A percentile compares a stretch with the other conserved stretches of the same genome.
These are phyloP conservation scores for Cercophora newfieldiana DNA, from an alignment of 495 filamentous ascomycete species.

Conservation along the genomic window DNA sequence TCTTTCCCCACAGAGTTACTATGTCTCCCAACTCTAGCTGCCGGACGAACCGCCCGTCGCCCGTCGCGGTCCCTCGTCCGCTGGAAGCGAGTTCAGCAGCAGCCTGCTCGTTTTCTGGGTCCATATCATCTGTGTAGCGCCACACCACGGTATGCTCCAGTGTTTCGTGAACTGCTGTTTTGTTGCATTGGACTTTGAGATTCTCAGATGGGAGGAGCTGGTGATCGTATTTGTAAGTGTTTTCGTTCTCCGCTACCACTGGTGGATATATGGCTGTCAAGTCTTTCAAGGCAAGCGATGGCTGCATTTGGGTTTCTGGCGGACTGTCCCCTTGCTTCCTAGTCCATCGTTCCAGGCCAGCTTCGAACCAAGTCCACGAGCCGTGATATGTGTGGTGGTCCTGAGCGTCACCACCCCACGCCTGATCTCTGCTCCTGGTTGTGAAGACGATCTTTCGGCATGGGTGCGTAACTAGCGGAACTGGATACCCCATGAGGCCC, in stretches of 20 bases:
- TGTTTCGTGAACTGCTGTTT: constrained; percentile 31
- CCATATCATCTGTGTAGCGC: constrained; percentile 53
- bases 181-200: constrained; percentile 57
- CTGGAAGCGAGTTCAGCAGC: constrained; percentile 32
- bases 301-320: not conserved
- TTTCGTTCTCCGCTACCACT: not conserved
- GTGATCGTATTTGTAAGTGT: constrained; percentile 33
- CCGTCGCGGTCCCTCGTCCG: constrained; percentile 56
- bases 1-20: constrained; percentile 64
- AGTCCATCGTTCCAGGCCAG: constrained; percentile 52
- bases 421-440: constrained; percentile 67
- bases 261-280: constrained; percentile 24
- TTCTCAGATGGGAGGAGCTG: constrained; percentile 41
- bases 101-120: constrained; percentile 45
- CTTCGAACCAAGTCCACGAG: constrained; percentile 74
- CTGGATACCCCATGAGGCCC: constrained; percentile 30
- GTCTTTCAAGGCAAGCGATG: constrained; percentile 12
- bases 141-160: constrained; percentile 55
- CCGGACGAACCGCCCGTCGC: constrained; percentile 57
- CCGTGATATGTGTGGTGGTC: constrained; percentile 50
- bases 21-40: constrained; percentile 62
- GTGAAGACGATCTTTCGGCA: constrained; percentile 64
- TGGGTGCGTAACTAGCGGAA: constrained; percentile 40
- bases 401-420: constrained; percentile 46
- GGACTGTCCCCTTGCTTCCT: not conserved